Base-by-base conservation (phyloP, 768 basidiomycete species). In the Tricholoma saponaceum region DNA sequence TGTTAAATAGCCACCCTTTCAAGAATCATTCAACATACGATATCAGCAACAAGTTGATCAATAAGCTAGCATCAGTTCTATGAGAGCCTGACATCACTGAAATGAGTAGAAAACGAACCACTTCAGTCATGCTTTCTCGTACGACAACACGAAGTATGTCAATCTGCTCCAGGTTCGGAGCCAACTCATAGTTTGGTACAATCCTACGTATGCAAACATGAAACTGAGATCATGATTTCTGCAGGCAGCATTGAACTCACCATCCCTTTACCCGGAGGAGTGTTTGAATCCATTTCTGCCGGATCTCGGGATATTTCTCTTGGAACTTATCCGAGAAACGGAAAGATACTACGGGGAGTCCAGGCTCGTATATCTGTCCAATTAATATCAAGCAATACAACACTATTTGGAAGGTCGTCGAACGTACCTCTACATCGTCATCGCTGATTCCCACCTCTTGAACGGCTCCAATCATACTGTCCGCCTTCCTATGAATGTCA, bases 341-440 rank as follows among this genome's bases (percentile, higher is more conserved):
- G 79, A 88, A 89, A 0, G 83, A 73, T 5, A 87, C 85, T 3
- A 89, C 86, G 7, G 87, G 87, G 8, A 89, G 71, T 0, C 84
- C 84, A 1, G 82, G 77, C 12, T 75, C 69, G 65, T 87, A 89
- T 13, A 62, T 73, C 79, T 79, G 55, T 0, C 25, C 35, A 20
- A 39, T 57, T 5, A 44, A 62, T 35, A 66, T 61, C 57, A 26
- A 55, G 28, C 58, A 25, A 60, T 59, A 25, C 63, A 63, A 35
- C 52, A 56, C 35, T 60, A 62, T 44, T 55, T 33, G 7, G 52
- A 14, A 6, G 10, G 16, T 8, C 47, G 32, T 6, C 37, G 46
- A 22, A 54, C 69, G 22, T 37, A 87, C 89, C 72, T 87, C 86
- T 37, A 85, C 58, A 61, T 84, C 77, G 25, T 78, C 72, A 55